Percentiles rank a stretch among this genome's conserved stretches.
These are phyloP conservation scores for Hemisphaericaspora xylofermentans DNA, from an alignment of 1,139 yeast genomes.

Conservation along the genomic window DNA sequence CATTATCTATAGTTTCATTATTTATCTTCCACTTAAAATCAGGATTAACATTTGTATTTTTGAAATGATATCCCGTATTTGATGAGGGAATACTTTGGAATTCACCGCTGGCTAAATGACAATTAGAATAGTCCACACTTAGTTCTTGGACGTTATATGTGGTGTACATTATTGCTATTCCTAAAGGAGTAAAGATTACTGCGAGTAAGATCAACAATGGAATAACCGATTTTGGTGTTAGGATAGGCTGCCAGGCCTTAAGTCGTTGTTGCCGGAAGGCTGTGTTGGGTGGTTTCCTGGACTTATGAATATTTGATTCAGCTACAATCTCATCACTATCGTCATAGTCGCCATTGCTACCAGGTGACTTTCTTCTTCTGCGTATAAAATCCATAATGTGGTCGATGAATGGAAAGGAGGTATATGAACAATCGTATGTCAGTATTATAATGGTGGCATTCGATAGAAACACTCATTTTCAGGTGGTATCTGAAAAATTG, in stretches of 20 bases:
- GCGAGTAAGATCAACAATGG: conserved; percentile 64
- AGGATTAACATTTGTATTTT: conserved; percentile 36
- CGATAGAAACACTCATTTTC: no score
- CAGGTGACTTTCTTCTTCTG: conserved; percentile 23
- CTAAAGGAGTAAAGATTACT: conserved; percentile 71
- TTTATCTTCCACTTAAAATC: conserved; percentile 56
- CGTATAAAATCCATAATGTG: conserved; percentile 42
- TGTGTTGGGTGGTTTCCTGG: conserved; percentile 72
- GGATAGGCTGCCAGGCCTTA: conserved; percentile 82
- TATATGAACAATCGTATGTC: no score
- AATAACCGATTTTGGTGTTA: conserved; percentile 73
- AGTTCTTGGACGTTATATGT: conserved; percentile 61
- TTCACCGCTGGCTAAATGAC: conserved; percentile 34
- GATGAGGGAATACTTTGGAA: conserved; percentile 51
- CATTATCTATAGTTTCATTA: conserved; percentile 34
- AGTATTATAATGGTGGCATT: no score
- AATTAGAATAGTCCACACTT: conserved; percentile 58
- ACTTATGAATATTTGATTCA: conserved; percentile 38
- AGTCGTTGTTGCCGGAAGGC: conserved; percentile 74
- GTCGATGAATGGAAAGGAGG: no score
- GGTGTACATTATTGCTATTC: conserved; percentile 62
- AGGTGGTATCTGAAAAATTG: no score
- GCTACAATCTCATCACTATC: conserved; percentile 25
- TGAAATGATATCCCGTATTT: conserved; percentile 55
- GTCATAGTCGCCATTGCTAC: conserved; percentile 26